Base-by-base conservation (phyloP, 2,329 filamentous ascomycete species). In the Aschersonia sp. region DNA sequence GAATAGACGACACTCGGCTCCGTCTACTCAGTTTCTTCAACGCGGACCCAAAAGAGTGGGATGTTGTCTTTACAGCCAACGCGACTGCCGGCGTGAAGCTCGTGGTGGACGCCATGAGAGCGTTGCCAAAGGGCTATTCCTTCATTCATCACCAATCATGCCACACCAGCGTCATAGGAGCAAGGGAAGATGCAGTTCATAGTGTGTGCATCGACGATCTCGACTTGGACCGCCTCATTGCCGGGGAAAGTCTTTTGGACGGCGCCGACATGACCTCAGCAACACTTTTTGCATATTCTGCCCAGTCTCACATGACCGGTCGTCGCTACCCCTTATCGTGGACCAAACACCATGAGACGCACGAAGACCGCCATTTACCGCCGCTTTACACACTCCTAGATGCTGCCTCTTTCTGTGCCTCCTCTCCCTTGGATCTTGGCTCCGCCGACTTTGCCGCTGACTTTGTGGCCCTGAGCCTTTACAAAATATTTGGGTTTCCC, bases 401-500 rank as follows among this genome's bases (percentile, higher is more conserved):
- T 63, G 89, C 87, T 8, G 88, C 92, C 5, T 84, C 87, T 0
- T 71, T 87, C 9, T 83, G 81, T 8, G 81, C 87, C 6, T 95
- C 89, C 0, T 79, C 84, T 5, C 79, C 78, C 1, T 68, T 97
- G 6, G 77, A 94, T 57, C 67, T 97, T 2, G 70, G 77, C 48
- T 66, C 84, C 54, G 55, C 72, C 0, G 66, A 69, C 0, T 59
- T 65, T 1, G 79, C 83, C 0, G 85, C 90, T 1, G 90, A 97
- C 61, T 97, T 97, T 54, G 83, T 79, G 0, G 84, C 87, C 0
- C 58, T 97, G 41, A 95, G 89, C 62, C 80, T 97, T 53, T 94
- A 95, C 68, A 98, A 97, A 62, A 89, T 95, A n/a, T 97, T 97
- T 62, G 90, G 92, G 1, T 95, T 95, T 53, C 90, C 90, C 0